Evolutionary conservation across 2,329 filamentous ascomycete species (phyloP).

Genomic region (Emericellopsis cladophorae): DNA sequence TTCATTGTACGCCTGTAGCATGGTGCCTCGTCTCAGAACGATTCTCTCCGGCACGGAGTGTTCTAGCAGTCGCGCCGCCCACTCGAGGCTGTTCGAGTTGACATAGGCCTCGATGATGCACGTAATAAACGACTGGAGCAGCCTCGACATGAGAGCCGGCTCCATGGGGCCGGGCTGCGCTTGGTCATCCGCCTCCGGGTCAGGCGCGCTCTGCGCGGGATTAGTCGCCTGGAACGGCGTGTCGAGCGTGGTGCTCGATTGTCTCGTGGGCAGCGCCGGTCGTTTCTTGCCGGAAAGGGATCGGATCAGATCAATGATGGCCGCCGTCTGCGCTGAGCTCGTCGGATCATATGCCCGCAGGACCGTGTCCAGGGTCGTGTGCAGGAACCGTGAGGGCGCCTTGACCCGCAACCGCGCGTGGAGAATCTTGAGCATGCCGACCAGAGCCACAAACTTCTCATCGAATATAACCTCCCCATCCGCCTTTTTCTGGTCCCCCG

Average conservation of each 20-base stretch:
- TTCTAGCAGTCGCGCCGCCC: constrained; percentile 55
- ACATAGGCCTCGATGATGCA: constrained; percentile 66
- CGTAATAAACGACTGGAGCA: constrained; percentile 68
- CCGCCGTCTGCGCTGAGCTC: constrained; percentile 54
- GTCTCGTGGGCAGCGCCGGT: constrained; percentile 46
- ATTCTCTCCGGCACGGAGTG: constrained; percentile 51
- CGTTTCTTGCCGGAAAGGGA: constrained; percentile 54
- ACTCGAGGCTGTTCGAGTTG: constrained; percentile 44
- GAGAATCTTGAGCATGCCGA: constrained; percentile 60
- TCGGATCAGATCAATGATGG: constrained; percentile 58
- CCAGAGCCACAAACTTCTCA: constrained; percentile 52
- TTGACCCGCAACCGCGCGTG: constrained; percentile 67
- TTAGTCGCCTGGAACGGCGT: constrained; percentile 42
- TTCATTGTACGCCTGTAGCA: constrained; percentile 51
- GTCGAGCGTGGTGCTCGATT: constrained; percentile 43
- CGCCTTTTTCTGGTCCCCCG: constrained; percentile 10
- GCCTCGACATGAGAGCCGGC: constrained; percentile 44
- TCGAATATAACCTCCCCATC: constrained; percentile 8
- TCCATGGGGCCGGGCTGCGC: constrained; percentile 36
- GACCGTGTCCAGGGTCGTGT: constrained; percentile 62
- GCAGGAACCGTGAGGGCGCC: constrained; percentile 66
- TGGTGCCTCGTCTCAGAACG: constrained; percentile 47
- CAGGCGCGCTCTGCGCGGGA: constrained; percentile 43
- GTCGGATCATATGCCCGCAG: constrained; percentile 51
- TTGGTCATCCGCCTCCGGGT: constrained; percentile 39